Conservation (phyloP, 495 filamentous ascomycete genomes). For the Hyaloscypha bicolor region DNA sequence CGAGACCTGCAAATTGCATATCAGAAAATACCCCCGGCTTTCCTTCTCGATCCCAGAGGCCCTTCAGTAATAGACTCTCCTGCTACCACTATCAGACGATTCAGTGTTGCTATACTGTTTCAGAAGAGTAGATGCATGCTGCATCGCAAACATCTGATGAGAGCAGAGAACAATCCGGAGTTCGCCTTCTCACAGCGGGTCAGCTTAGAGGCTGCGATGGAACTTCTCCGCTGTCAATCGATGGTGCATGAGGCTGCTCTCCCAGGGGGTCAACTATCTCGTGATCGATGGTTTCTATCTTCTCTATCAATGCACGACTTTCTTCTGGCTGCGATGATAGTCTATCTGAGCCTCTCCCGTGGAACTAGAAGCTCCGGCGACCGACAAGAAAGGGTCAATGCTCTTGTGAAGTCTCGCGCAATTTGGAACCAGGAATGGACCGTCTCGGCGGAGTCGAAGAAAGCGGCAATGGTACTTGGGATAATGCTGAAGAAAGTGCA, state of each 20-base stretch:
- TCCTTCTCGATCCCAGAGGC: constrained; percentile 59
- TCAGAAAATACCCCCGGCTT: constrained; percentile 56
- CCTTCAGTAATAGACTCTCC: constrained; percentile 66
- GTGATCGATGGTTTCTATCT: constrained; percentile 46
- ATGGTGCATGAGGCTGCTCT: constrained; percentile 40
- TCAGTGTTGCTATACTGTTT: constrained; percentile 70
- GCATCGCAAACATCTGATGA: constrained; percentile 69
- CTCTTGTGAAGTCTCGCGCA: constrained; percentile 43
- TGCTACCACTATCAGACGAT: constrained; percentile 66
- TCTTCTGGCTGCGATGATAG: constrained; percentile 49
- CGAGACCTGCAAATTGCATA: constrained; percentile 59
- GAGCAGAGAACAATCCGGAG: constrained; percentile 56
- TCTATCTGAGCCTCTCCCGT: constrained; percentile 45
- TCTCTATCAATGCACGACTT: constrained; percentile 49
- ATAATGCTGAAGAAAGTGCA: constrained; percentile 41
- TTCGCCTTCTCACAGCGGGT: constrained; percentile 68
- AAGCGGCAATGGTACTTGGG: constrained; percentile 42
- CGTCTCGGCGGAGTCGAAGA: constrained; percentile 37
- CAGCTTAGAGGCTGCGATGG: constrained; percentile 68
- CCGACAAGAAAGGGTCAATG: constrained; percentile 33
- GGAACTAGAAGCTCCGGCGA: constrained; percentile 24
- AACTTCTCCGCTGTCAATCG: constrained; percentile 55
- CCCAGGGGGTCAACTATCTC: constrained; percentile 42
- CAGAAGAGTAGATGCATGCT: constrained; percentile 74
- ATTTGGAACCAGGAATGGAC: constrained; percentile 39